Evolutionary conservation across 345 rosid genomes (phyloP), one percentile per base, ranked within the genome.

Genomic region (Lumnitzera racemosa): DNA sequence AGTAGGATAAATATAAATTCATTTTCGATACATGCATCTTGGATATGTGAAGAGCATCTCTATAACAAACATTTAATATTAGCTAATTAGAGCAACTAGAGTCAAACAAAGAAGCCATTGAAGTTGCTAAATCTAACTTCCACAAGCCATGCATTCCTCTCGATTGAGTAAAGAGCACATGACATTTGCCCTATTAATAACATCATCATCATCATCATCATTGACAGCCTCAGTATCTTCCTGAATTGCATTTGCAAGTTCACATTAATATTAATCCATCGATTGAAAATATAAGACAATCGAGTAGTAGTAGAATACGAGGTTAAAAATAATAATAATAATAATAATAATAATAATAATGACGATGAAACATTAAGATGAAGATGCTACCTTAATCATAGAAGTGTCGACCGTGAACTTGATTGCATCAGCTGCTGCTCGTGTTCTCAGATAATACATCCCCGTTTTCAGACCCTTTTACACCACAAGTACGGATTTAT

Each of bases 391-490:
- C 62, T 82, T 76, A 9, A 83, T 76, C 70, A 67, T 55, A 14
- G 91, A 68, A 61, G 96, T 85, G 53, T 92, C 96, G 4, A 92
- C 96, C 11, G 96, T 92, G 78, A 92, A 89, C 78, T 89, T 83
- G 63, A 92, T 92, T 13, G 97, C 98, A 80, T 92, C 97, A 8
- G 97, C 96, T 24, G 98, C 98, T 48, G 91, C 97, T 5, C 94
- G 89, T 20, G 96, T 76, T 49, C 96, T 71, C 53, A 92, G 72
- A 76, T 89, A 89, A 49, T 92, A 92, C 97, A 92, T 92, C 49
- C 97, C 95, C 0, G 91, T 92, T 75, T 92, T 92, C 70, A 92
- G 61, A 58, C 97, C 97, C 98, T 92, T 55, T 55, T 11, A 11
- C 23, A 47, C 17, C 46, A 53, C 17, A 27, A 1, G 46, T 0